These are phyloP conservation scores for Pythium plurisporium DNA, from an alignment of 352 stramenopile species.

Conservation along the genomic window DNA sequence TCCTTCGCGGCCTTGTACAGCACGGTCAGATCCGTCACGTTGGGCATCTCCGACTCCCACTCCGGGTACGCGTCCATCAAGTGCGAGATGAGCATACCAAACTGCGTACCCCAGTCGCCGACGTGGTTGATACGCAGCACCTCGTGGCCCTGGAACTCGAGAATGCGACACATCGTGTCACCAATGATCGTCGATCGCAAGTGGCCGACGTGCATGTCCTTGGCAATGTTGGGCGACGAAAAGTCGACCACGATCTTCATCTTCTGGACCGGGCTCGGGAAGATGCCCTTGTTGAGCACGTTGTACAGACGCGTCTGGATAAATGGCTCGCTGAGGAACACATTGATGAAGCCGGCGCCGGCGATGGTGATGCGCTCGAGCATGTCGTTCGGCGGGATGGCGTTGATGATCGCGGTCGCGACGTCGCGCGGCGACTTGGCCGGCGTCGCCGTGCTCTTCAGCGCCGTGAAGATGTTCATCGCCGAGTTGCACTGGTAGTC, in stretches of 20 bases:
- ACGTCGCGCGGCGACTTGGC: constrained; percentile 79
- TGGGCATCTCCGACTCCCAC: constrained; percentile 89
- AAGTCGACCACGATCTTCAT: constrained; percentile 80
- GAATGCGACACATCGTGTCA: constrained; percentile 80
- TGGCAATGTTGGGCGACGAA: constrained; percentile 85
- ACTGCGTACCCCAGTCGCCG: constrained; percentile 92
- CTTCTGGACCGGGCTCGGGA: constrained; percentile 77
- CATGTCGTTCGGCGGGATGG: constrained; percentile 75
- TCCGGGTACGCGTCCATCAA: constrained; percentile 96
- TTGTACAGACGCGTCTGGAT: constrained; percentile 61
- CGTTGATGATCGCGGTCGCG: constrained; percentile 86
- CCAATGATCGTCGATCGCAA: constrained; percentile 91
- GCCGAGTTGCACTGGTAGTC: constrained; percentile 99
- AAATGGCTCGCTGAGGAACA: constrained; percentile 87
- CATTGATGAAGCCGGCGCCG: constrained; percentile 98
- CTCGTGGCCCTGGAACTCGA: constrained; percentile 84
- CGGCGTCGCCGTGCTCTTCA: constrained; percentile 88
- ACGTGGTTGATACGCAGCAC: constrained; percentile 85
- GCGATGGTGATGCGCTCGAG: constrained; percentile 91
- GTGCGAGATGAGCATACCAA: constrained; percentile 99
- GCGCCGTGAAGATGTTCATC: constrained; percentile 95
- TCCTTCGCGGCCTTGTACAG: constrained; percentile 91
- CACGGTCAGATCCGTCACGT: constrained; percentile 96
- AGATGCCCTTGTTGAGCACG: constrained; percentile 71
- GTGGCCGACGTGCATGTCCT: constrained; percentile 89